These are phyloP conservation scores for Colletotrichum endophyticum DNA, from an alignment of 2,329 filamentous ascomycete genomes.

Conservation along the genomic window DNA sequence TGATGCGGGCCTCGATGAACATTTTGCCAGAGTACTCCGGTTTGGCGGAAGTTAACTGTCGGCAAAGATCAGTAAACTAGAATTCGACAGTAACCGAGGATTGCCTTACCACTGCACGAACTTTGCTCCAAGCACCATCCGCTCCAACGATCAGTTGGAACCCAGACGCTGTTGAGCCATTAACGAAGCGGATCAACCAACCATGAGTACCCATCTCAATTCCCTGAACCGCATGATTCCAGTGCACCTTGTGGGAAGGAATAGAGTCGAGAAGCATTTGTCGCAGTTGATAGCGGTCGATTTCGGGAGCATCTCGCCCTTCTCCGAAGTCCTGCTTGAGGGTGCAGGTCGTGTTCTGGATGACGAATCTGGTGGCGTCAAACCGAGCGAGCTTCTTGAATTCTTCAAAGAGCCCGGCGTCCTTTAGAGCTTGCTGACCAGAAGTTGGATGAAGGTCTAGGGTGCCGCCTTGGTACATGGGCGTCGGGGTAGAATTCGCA, in stretches of 20 bases:
- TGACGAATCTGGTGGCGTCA: conserved; percentile 19
- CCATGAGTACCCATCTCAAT: neutral
- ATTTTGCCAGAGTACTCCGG: conserved; percentile 5
- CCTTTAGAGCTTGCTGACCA: conserved; percentile 48
- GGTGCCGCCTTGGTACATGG: conserved; percentile 37
- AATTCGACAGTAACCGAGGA: neutral
- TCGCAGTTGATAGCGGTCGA: conserved; percentile 38
- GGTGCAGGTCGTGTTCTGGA: neutral
- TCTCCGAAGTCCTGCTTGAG: conserved; percentile 15
- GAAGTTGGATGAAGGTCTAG: conserved; percentile 54
- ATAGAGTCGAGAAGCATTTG: conserved; percentile 36
- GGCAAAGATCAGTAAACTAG: neutral
- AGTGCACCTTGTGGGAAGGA: conserved; percentile 37
- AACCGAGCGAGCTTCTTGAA: conserved; percentile 43
- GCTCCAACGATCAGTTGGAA: conserved; percentile 4
- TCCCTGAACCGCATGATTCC: conserved; percentile 26
- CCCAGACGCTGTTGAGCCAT: neutral
- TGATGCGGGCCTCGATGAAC: neutral
- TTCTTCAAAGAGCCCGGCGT: conserved; percentile 46
- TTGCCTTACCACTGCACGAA: neutral
- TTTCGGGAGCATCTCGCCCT: conserved; percentile 37
- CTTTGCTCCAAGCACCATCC: conserved; percentile 10
- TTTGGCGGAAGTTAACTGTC: neutral
- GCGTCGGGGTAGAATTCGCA: conserved; percentile 11
- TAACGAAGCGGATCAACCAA: neutral